Conservation (phyloP, 768 basidiomycete species). For the Dentipellis sp. region DNA sequence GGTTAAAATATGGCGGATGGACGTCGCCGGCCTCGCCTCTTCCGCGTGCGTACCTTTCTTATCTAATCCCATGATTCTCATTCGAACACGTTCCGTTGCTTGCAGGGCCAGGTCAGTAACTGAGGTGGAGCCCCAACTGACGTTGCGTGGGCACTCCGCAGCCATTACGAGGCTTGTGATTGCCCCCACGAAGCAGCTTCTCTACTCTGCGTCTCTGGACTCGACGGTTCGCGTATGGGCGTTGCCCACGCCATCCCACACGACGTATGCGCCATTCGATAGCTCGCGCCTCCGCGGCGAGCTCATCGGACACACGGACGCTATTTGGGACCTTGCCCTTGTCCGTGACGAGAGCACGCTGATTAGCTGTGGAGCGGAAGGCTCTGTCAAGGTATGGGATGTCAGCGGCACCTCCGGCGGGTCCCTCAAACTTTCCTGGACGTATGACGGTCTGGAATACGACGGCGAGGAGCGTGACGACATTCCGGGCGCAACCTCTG, state of each 20-base stretch:
- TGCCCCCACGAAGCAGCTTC: conserved; percentile 60
- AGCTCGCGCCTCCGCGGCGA: conserved; percentile 66
- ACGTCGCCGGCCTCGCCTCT: conserved; percentile 64
- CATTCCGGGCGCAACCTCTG: conserved; percentile 61
- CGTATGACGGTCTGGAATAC: conserved; percentile 59
- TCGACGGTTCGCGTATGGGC: conserved; percentile 91
- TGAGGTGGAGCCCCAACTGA: conserved; percentile 89
- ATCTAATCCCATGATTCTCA: conserved; percentile 3
- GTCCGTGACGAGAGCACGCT: conserved; percentile 76
- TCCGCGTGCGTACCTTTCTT: conserved; percentile 51
- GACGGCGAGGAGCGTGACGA: conserved; percentile 33
- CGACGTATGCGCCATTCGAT: conserved; percentile 90
- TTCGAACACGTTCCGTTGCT: conserved; percentile 18
- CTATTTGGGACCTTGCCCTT: conserved; percentile 91
- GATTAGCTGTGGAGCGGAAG: conserved; percentile 88
- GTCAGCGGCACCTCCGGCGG: conserved; percentile 59
- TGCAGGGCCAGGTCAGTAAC: conserved; percentile 54
- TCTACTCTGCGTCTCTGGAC: conserved; percentile 92
- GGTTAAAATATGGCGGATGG: conserved; percentile 93
- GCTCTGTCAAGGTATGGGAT: conserved; percentile 90
- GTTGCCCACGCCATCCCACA: conserved; percentile 64
- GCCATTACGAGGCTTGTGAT: conserved; percentile 82
- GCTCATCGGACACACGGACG: conserved; percentile 89
- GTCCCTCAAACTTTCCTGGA: conserved; percentile 70
- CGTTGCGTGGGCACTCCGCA: conserved; percentile 87